phyloP scores from a whole-genome alignment of 2,329 filamentous ascomycete species.

The Thelonectria blattea region DNA sequence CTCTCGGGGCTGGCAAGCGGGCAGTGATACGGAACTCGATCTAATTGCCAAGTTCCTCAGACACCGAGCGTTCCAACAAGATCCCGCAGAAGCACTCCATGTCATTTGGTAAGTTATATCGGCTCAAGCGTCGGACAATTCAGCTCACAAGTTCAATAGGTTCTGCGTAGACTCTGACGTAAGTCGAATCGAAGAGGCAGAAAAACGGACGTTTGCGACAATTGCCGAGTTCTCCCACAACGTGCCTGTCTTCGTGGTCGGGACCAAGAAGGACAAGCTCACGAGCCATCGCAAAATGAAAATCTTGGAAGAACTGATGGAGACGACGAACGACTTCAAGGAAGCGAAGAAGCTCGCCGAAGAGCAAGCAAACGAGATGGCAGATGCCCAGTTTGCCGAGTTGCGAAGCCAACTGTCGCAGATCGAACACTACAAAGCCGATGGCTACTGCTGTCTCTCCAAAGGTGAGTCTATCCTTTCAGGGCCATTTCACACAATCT shows the following conservation, averaged over 20 bases:
- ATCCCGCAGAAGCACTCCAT: constrained; percentile 34
- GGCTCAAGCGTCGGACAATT: neutral
- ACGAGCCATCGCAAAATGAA: constrained; percentile 30
- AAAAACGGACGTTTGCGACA: constrained; percentile 36
- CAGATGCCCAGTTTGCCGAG: constrained; percentile 32
- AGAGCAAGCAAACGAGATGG: constrained; percentile 29
- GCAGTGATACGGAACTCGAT: constrained; percentile 33
- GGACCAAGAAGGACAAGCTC: constrained; percentile 38
- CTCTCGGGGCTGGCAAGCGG: constrained; percentile 36
- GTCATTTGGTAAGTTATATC: constrained; percentile 28
- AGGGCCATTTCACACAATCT: fast-evolving
- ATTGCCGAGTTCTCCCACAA: constrained; percentile 36
- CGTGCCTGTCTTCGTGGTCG: constrained; percentile 36
- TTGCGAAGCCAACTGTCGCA: constrained; percentile 32
- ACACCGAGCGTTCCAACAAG: constrained; percentile 35
- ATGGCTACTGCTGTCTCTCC: constrained; percentile 35
- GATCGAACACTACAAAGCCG: constrained; percentile 38
- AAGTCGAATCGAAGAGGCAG: constrained; percentile 35
- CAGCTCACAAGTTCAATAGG: constrained; percentile 8
- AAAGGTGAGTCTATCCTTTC: constrained; percentile 11
- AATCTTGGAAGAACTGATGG: constrained; percentile 34
- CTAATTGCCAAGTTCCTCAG: constrained; percentile 37
- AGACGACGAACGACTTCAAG: constrained; percentile 34
- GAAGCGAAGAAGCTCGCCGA: constrained; percentile 34
- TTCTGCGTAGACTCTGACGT: constrained; percentile 37